A percentile compares a stretch with the other conserved stretches of the same genome.
phyloP scores from a whole-genome alignment of 2,329 filamentous ascomycete species.

The Aureobasidium mangrovei region DNA sequence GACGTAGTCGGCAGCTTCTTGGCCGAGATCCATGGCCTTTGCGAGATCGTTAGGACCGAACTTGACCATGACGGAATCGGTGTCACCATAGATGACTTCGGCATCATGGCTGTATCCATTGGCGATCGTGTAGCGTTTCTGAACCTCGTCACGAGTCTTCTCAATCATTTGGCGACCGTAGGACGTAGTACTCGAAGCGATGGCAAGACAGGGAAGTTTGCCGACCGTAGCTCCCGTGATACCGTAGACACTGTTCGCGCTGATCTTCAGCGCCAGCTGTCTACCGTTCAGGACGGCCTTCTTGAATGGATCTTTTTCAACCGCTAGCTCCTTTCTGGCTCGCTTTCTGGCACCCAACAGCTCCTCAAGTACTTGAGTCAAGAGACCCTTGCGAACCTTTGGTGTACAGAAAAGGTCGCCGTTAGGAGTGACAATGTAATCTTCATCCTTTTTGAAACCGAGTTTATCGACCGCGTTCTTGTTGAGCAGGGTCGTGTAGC shows the following conservation, averaged over 20 bases:
- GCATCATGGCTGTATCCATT: conserved; percentile 94
- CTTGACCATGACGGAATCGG: conserved; percentile 99
- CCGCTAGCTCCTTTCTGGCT: conserved; percentile 80
- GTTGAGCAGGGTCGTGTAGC: conserved; percentile 88
- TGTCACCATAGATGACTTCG: conserved; percentile 96
- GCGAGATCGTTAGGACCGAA: conserved; percentile 82
- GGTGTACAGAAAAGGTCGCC: conserved; percentile 85
- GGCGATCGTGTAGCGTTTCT: conserved; percentile 77
- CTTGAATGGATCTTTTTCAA: conserved; percentile 92
- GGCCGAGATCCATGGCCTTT: conserved; percentile 89
- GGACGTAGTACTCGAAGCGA: conserved; percentile 93
- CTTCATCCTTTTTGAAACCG: conserved; percentile 72
- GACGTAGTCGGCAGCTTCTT: conserved; percentile 82
- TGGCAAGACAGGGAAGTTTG: conserved; percentile 87
- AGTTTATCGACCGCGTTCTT: conserved; percentile 69
- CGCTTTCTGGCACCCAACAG: conserved; percentile 84
- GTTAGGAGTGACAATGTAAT: conserved; percentile 94
- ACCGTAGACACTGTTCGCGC: conserved; percentile 96
- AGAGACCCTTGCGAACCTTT: conserved; percentile 80
- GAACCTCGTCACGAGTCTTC: conserved; percentile 92
- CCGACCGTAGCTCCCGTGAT: conserved; percentile 92
- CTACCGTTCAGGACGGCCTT: conserved; percentile 97
- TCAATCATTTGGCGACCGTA: conserved; percentile 99
- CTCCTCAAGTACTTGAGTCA: conserved; percentile 94
- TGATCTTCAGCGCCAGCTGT: conserved; percentile 91